phyloP scores from a whole-genome alignment of 441 rosid genomes.

The Dalechampia spathulata region DNA sequence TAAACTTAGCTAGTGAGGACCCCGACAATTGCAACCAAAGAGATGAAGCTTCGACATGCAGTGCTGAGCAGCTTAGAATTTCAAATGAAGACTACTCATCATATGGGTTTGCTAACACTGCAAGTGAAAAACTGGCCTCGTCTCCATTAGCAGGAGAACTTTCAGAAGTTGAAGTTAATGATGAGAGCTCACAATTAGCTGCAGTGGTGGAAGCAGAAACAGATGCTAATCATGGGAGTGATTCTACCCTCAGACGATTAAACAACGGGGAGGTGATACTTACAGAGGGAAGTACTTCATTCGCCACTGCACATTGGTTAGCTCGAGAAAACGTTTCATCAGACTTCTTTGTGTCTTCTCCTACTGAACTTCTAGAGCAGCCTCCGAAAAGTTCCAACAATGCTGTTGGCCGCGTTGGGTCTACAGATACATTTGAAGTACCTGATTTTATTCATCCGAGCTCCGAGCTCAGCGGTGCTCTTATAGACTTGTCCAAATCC shows the following conservation, averaged over 20 bases:
- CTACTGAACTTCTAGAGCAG: slow-evolving; percentile 31
- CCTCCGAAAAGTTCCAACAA: slow-evolving; percentile 18
- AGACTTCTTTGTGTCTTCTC: slow-evolving; percentile 22
- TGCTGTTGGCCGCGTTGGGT: slow-evolving; percentile 14
- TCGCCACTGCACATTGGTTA: slow-evolving; percentile 15
- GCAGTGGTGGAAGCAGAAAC: slow-evolving; percentile 18
- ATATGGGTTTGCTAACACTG: slow-evolving; percentile 14
- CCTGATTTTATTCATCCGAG: slow-evolving; percentile 30
- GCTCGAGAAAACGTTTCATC: slow-evolving; percentile 23
- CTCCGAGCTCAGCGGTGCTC: slow-evolving; percentile 35
- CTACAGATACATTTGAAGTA: slow-evolving; percentile 30
- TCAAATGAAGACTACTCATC: slow-evolving; percentile 20
- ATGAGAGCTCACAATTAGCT: slow-evolving; percentile 15
- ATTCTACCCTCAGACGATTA: slow-evolving; percentile 24
- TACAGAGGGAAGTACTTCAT: slow-evolving; percentile 20
- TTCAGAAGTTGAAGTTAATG: slow-evolving; percentile 18
- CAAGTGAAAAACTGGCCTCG: slow-evolving; percentile 18
- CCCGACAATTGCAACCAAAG: slow-evolving; percentile 1
- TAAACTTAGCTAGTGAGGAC: slow-evolving; percentile 7
- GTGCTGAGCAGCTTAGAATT: slow-evolving; percentile 23
- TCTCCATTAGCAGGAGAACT: slow-evolving; percentile 10
- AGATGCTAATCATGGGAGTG: slow-evolving; percentile 11
- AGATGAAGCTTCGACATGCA: slow-evolving; percentile 17
- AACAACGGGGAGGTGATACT: slow-evolving; percentile 14
- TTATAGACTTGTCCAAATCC: slow-evolving; percentile 31